phyloP scores from a whole-genome alignment of 768 basidiomycete species.

The Xerocomellus intermedius region DNA sequence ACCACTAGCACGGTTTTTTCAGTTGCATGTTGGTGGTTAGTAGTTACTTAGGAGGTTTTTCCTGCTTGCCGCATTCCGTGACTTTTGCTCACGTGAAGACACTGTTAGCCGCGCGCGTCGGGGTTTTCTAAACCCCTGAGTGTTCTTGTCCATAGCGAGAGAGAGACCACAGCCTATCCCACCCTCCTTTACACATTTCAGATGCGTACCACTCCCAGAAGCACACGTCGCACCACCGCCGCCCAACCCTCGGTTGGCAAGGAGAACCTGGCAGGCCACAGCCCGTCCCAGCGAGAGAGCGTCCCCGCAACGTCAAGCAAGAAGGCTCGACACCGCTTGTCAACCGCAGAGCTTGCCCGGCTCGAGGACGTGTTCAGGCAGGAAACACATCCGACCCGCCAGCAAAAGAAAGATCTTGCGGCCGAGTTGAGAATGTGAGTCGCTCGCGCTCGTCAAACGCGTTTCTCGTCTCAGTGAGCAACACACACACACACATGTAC shows the following conservation, averaged over 20 bases:
- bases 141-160: background rate
- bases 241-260: constrained; percentile 12
- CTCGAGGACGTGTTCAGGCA: constrained; percentile 29
- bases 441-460: background rate
- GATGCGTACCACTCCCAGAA: constrained; percentile 29
- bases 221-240: constrained; percentile 25
- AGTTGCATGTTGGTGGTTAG: background rate
- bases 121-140: background rate
- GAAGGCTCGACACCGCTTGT: constrained; percentile 40
- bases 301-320: constrained; percentile 6
- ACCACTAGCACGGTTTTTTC: background rate
- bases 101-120: constrained; percentile 25
- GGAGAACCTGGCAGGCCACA: constrained; percentile 11
- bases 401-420: constrained; percentile 30
- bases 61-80: background rate
- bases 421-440: constrained; percentile 30
- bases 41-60: too few species aligned
- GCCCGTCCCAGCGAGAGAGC: background rate
- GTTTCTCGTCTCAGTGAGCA: background rate
- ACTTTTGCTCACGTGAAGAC: constrained; percentile 20
- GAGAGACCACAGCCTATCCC: constrained; percentile 25
- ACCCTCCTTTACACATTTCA: constrained; percentile 16
- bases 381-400: constrained; percentile 31
- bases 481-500: background rate
- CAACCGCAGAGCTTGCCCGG: constrained; percentile 26